These are phyloP conservation scores for Jaltomata sinuosa DNA, from an alignment of 257 asterid species.

Conservation along the genomic window DNA sequence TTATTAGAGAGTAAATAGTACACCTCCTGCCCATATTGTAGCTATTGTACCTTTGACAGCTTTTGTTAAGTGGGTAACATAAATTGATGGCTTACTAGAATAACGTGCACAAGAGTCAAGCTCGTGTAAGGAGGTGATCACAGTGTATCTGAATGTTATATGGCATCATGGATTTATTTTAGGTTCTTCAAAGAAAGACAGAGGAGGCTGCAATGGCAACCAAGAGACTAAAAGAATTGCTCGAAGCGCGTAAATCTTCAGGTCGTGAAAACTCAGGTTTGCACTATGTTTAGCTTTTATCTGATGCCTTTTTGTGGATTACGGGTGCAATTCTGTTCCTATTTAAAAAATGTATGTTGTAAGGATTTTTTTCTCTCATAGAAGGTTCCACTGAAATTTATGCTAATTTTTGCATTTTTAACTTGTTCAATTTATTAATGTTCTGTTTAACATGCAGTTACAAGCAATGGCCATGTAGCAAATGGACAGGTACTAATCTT, in stretches of 20 bases:
- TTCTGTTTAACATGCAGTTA: conserved; percentile 33
- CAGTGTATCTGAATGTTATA: background rate
- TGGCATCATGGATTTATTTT: conserved; percentile 13
- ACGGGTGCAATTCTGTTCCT: background rate
- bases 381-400: background rate
- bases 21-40: background rate
- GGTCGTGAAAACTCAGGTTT: conserved; percentile 82
- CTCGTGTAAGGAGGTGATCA: background rate
- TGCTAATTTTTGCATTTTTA: background rate
- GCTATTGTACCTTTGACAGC: background rate
- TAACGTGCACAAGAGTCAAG: background rate
- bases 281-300: conserved; percentile 6
- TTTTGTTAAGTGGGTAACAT: background rate
- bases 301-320: background rate
- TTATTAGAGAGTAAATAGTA: background rate
- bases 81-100: background rate
- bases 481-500: conserved; percentile 59
- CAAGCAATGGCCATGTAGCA: conserved; percentile 55
- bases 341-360: background rate
- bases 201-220: conserved; percentile 99
- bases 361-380: background rate
- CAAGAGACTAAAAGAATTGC: conserved; percentile 90
- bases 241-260: conserved; percentile 92
- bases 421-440: background rate
- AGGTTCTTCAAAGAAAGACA: conserved; percentile 99